Percentiles rank a stretch among this genome's conserved stretches.
These are phyloP conservation scores for Candida sp. DNA, from an alignment of 1,139 yeast species.

Conservation along the genomic window DNA sequence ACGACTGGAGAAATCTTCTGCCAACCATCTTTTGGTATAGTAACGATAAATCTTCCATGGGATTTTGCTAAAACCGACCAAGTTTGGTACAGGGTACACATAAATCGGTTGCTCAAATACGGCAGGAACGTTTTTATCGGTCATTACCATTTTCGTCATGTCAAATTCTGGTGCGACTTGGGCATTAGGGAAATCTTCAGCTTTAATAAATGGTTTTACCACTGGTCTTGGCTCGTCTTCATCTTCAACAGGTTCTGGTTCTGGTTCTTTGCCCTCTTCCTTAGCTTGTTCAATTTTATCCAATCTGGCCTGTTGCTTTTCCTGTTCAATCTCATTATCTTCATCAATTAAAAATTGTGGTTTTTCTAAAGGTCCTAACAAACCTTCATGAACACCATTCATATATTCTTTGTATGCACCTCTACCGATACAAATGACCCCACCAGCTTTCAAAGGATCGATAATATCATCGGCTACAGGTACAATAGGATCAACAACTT, in stretches of 20 bases:
- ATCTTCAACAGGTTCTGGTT: conserved; percentile 13
- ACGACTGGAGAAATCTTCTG: conserved; percentile 65
- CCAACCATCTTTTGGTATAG: conserved; percentile 68
- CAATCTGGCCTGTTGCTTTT: conserved; percentile 11
- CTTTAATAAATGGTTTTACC: conserved; percentile 59
- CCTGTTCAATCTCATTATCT: conserved; percentile 22
- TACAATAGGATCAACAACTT: conserved; percentile 30
- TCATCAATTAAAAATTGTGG: conserved; percentile 41
- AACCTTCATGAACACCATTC: conserved; percentile 90
- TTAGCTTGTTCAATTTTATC: conserved; percentile 48
- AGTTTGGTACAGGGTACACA: conserved; percentile 69
- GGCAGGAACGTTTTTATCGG: conserved; percentile 47
- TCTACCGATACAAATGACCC: conserved; percentile 89
- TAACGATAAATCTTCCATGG: conserved; percentile 78
- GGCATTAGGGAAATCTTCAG: conserved; percentile 53
- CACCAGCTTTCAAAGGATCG: conserved; percentile 59
- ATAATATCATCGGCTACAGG: conserved; percentile 47
- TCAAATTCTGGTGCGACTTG: conserved; percentile 62
- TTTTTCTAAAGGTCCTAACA: conserved; percentile 82
- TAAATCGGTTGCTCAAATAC: conserved; percentile 73
- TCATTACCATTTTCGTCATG: conserved; percentile 16
- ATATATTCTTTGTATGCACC: conserved; percentile 95
- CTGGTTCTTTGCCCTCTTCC: conserved; percentile 15
- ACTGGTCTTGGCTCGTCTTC: conserved; percentile 38
- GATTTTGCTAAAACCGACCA: conserved; percentile 73